A percentile compares a stretch with the other conserved stretches of the same genome.
phyloP scores from a whole-genome alignment of 805 yeast species.

The Maudiozyma serrabonitensis region DNA sequence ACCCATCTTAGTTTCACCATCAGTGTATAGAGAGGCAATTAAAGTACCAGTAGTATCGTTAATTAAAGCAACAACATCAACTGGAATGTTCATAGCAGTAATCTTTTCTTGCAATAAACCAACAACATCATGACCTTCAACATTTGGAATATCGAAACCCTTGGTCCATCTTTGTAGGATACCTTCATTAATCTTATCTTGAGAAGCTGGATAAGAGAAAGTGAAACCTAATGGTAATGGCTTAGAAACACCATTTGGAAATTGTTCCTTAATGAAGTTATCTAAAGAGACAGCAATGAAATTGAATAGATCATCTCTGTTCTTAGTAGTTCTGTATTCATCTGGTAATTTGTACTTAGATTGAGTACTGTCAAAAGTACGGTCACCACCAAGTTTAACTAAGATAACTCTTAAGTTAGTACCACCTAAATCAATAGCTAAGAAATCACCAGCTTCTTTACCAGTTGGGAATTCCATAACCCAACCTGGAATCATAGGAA shows the following conservation, averaged over 20 bases:
- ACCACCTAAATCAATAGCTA: slow-evolving; percentile 96
- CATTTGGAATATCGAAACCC: slow-evolving; percentile 88
- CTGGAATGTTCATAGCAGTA: slow-evolving; percentile 55
- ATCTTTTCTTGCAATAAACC: slow-evolving; percentile 80
- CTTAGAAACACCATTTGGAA: slow-evolving; percentile 55
- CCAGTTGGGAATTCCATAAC: slow-evolving; percentile 92
- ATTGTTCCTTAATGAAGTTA: slow-evolving; percentile 54
- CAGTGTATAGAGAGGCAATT: slow-evolving; percentile 90
- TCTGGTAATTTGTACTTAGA: slow-evolving; percentile 76
- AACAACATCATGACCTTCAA: slow-evolving; percentile 90
- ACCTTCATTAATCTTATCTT: slow-evolving; percentile 76
- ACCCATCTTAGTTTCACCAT: slow-evolving; percentile 85
- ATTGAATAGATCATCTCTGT: slow-evolving; percentile 64
- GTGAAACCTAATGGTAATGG: slow-evolving; percentile 85
- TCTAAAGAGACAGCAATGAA: slow-evolving; percentile 79
- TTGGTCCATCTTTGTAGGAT: slow-evolving; percentile 93
- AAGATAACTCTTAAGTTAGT: slow-evolving; percentile 90
- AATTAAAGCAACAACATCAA: slow-evolving; percentile 82
- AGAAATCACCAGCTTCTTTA: slow-evolving; percentile 74
- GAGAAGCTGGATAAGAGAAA: slow-evolving; percentile 85
- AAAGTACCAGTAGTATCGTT: slow-evolving; percentile 97
- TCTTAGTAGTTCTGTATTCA: slow-evolving; percentile 63
- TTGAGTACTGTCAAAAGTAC: slow-evolving; percentile 78
- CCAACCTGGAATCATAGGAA: slow-evolving; percentile 98
- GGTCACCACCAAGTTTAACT: slow-evolving; percentile 73